phyloP scores from a whole-genome alignment of 768 basidiomycete species.

The Mycena latifolia region DNA sequence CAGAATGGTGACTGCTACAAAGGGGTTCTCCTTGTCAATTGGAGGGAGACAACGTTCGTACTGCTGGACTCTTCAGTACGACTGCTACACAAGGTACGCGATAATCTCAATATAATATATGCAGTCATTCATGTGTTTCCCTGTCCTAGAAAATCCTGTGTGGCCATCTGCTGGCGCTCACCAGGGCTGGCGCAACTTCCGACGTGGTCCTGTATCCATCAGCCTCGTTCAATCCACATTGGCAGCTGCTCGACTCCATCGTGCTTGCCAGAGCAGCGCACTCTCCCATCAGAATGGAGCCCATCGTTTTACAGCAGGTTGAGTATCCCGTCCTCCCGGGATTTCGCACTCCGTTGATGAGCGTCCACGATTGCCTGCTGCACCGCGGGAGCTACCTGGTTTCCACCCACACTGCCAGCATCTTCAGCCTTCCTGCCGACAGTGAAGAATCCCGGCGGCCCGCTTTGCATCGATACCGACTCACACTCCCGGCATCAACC shows the following conservation, averaged over 20 bases:
- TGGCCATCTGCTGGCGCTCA: conserved; percentile 12
- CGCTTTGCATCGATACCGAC: conserved; percentile 19
- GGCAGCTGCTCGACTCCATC: conserved; percentile 7
- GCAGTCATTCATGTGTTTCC: conserved; percentile 6
- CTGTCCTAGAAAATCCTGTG: conserved; percentile 4
- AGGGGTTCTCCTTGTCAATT: conserved; percentile 14
- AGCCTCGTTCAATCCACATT: conserved; percentile 5
- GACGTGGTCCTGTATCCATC: conserved; percentile 8
- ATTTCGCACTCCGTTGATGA: conserved; percentile 14
- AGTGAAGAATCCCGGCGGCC: not conserved
- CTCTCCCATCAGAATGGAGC: not conserved
- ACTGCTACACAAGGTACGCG: conserved; percentile 5
- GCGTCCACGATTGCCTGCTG: conserved; percentile 13
- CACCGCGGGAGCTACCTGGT: conserved; percentile 13
- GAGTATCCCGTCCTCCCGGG: conserved; percentile 16
- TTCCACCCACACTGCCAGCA: conserved; percentile 15
- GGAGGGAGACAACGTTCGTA: conserved; percentile 11
- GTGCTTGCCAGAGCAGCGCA: not conserved
- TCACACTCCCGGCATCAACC: conserved; percentile 13
- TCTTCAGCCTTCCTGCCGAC: not conserved
- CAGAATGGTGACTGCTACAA: conserved; percentile 1
- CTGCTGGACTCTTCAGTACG: conserved; percentile 2
- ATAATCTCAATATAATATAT: conserved; percentile 4
- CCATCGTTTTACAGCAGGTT: conserved; percentile 2
- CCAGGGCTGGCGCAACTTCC: not conserved